These are phyloP conservation scores for Rhododendron vialii DNA, from an alignment of 148 eudicot genomes.

Conservation along the genomic window DNA sequence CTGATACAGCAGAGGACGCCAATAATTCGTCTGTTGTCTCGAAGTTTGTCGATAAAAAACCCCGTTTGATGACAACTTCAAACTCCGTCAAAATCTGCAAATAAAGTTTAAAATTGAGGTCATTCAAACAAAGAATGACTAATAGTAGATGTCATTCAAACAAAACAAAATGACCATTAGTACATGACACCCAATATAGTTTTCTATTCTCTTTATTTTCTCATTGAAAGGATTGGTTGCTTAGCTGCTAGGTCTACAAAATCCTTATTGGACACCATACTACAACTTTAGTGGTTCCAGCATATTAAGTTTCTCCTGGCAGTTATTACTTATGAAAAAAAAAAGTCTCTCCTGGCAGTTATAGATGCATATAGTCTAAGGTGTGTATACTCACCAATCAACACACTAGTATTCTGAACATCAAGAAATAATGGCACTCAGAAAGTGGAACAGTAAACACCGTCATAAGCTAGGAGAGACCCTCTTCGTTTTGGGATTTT, in stretches of 20 bases:
- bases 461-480: neutral
- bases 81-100: constrained; percentile 45
- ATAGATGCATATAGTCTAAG: neutral
- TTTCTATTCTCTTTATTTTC: neutral
- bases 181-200: neutral
- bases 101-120: neutral
- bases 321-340: neutral
- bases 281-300: neutral
- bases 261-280: neutral
- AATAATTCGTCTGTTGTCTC: constrained; percentile 48
- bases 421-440: neutral
- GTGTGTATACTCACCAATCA: neutral
- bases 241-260: neutral
- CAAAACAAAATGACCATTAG: neutral
- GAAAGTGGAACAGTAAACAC: neutral
- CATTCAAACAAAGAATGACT: neutral
- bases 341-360: neutral
- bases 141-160: neutral
- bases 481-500: too few relatives aligned
- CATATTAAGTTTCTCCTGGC: neutral
- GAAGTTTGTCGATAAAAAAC: constrained; percentile 26
- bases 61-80: constrained; percentile 36
- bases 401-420: neutral
- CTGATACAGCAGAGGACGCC: constrained; percentile 21
- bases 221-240: neutral